phyloP scores from a whole-genome alignment of 805 yeast genomes.

The Yamadazyma kitorensis region DNA sequence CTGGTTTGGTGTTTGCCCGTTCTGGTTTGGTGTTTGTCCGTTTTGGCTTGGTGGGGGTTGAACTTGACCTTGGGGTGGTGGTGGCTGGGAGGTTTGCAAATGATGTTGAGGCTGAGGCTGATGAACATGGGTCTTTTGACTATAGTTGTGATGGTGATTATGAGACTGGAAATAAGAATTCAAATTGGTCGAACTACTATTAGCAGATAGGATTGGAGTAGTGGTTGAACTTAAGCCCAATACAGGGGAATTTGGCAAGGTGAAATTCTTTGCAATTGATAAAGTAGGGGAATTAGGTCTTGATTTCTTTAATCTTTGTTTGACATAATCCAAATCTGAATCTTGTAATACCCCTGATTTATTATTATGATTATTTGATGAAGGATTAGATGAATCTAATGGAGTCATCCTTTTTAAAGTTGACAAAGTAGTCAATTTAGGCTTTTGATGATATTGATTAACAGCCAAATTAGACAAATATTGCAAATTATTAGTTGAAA shows the following conservation, averaged over 20 bases:
- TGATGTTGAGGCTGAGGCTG: conserved; percentile 3
- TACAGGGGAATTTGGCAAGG: conserved; percentile 44
- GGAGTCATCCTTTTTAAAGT: conserved; percentile 68
- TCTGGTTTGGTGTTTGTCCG: background rate
- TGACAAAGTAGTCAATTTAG: conserved; percentile 33
- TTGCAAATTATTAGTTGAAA: conserved; percentile 19
- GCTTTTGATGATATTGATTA: conserved; percentile 14
- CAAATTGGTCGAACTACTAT: conserved; percentile 38
- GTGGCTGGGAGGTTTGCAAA: conserved; percentile 11
- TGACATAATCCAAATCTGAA: conserved; percentile 47
- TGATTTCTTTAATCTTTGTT: conserved; percentile 43
- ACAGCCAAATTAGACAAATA: conserved; percentile 25
- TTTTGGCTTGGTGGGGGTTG: conserved; percentile 1
- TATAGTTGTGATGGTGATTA: conserved; percentile 11
- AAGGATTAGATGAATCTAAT: conserved; percentile 21
- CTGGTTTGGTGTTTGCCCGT: too few relatives aligned
- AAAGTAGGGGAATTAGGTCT: conserved; percentile 48
- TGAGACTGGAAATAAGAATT: conserved; percentile 34
- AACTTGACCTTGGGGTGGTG: conserved; percentile 9
- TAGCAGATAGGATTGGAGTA: conserved; percentile 43
- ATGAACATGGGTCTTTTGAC: conserved; percentile 8
- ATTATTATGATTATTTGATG: background rate
- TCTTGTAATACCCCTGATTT: conserved; percentile 29
- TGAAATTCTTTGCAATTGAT: conserved; percentile 27
- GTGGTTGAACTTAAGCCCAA: conserved; percentile 36